A percentile compares a stretch with the other conserved stretches of the same genome.
These are phyloP conservation scores for Fusarium torulosum DNA, from an alignment of 2,329 filamentous ascomycete genomes.

Conservation along the genomic window DNA sequence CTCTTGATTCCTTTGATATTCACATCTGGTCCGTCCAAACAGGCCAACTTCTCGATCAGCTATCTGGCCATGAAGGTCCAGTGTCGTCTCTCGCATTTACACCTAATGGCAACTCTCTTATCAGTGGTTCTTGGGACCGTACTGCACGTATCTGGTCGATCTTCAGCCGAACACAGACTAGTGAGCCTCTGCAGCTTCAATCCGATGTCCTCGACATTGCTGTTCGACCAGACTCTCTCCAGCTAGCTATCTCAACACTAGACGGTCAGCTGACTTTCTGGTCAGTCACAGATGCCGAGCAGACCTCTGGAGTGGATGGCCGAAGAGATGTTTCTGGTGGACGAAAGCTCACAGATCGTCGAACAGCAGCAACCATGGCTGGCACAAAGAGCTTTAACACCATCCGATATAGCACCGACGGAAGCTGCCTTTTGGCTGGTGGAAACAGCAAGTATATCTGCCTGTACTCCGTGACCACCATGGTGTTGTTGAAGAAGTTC, in stretches of 20 bases:
- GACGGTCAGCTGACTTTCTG: slow-evolving; percentile 97
- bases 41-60: slow-evolving; percentile 89
- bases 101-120: slow-evolving; percentile 83
- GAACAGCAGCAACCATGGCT: slow-evolving; percentile 89
- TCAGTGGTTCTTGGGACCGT: slow-evolving; percentile 96
- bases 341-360: slow-evolving; percentile 86
- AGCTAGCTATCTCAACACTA: slow-evolving; percentile 90
- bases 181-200: slow-evolving; percentile 91
- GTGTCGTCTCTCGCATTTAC: slow-evolving; percentile 91
- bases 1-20: slow-evolving; percentile 95
- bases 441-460: slow-evolving; percentile 99
- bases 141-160: slow-evolving; percentile 97
- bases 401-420: slow-evolving; percentile 92
- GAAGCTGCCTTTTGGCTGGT: slow-evolving; percentile 87
- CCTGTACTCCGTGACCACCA: slow-evolving; percentile 92
- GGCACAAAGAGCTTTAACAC: slow-evolving; percentile 92
- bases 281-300: slow-evolving; percentile 88
- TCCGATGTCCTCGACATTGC: slow-evolving; percentile 90
- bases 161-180: slow-evolving; percentile 93
- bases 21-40: slow-evolving; percentile 99
- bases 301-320: slow-evolving; percentile 88
- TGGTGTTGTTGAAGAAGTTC: slow-evolving; percentile 92
- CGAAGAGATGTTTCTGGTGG: slow-evolving; percentile 94
- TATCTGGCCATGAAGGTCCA: slow-evolving; percentile 94
- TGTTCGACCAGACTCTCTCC: slow-evolving; percentile 89